These are phyloP conservation scores for Hibiscus tridactylites DNA, from an alignment of 345 rosid species.

Conservation along the genomic window DNA sequence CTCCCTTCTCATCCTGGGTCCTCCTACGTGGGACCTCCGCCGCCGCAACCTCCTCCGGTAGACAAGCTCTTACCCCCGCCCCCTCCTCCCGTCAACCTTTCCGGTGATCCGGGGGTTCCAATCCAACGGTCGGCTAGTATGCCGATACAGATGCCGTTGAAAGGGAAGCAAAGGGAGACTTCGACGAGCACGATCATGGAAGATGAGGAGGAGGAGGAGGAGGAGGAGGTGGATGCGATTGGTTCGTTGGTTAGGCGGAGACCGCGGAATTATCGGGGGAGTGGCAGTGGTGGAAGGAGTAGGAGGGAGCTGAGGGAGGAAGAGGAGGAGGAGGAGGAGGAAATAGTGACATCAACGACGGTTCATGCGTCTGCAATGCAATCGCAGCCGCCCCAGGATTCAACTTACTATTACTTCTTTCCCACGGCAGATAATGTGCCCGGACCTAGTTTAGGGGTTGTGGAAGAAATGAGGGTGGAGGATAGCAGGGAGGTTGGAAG, in stretches of 20 bases:
- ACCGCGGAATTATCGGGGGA: constrained; percentile 29
- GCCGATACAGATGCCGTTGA: constrained; percentile 67
- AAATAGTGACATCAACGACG: constrained; percentile 18
- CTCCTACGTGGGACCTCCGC: not conserved
- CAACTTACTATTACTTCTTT: constrained; percentile 38
- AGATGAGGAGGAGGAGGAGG: constrained; percentile 69
- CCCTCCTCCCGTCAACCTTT: constrained; percentile 10
- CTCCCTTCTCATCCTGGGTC: constrained; percentile 7
- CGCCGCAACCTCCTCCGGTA: constrained; percentile 8
- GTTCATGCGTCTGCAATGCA: constrained; percentile 16
- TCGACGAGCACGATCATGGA: constrained; percentile 44
- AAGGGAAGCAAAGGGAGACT: constrained; percentile 26
- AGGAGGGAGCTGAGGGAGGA: constrained; percentile 2
- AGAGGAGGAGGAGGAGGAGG: constrained; percentile 12
- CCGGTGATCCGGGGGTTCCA: constrained; percentile 13
- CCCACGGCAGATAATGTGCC: constrained; percentile 39
- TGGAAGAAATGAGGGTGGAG: constrained; percentile 28
- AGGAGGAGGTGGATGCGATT: constrained; percentile 20
- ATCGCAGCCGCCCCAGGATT: constrained; percentile 21
- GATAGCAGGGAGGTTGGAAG: constrained; percentile 22
- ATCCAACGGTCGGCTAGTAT: constrained; percentile 66
- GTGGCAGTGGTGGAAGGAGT: constrained; percentile 29
- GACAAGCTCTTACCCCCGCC: constrained; percentile 43
- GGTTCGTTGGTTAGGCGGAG: constrained; percentile 44
- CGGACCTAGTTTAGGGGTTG: constrained; percentile 53